Percentiles rank a stretch among this genome's conserved stretches.
phyloP scores from a whole-genome alignment of 2,329 filamentous ascomycete genomes.

The Erysiphe pulchra region DNA sequence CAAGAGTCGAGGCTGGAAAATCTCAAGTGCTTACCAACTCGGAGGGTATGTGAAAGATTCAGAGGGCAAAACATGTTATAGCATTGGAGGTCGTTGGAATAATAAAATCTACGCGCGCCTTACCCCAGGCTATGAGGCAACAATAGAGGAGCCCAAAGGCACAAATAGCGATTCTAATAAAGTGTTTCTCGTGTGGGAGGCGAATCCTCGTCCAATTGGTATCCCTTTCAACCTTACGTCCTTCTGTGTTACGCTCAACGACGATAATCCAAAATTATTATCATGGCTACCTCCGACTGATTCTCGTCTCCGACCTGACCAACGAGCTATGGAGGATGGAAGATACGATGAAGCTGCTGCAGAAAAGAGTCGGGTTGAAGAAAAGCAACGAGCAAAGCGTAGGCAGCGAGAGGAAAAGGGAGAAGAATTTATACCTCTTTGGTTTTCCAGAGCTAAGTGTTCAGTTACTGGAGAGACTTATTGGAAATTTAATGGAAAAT shows the following conservation, averaged over 20 bases:
- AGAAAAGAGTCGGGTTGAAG: conserved; percentile 86
- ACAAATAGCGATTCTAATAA: conserved; percentile 39
- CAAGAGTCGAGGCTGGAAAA: conserved; percentile 89
- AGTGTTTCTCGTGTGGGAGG: conserved; percentile 84
- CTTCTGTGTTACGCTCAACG: conserved; percentile 85
- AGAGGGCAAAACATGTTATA: conserved; percentile 60
- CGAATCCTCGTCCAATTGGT: conserved; percentile 49
- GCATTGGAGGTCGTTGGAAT: conserved; percentile 87
- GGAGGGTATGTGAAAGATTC: conserved; percentile 63
- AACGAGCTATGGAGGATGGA: conserved; percentile 96
- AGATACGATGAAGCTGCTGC: conserved; percentile 78
- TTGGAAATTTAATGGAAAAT: conserved; percentile 73
- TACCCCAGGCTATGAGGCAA: conserved; percentile 69
- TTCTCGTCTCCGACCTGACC: conserved; percentile 75
- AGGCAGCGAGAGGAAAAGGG: conserved; percentile 48
- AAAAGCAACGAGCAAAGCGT: conserved; percentile 61
- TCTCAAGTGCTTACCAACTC: conserved; percentile 71
- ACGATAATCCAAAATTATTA: conserved; percentile 56
- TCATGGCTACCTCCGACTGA: conserved; percentile 74
- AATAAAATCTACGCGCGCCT: conserved; percentile 86
- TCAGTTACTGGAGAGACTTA: conserved; percentile 66
- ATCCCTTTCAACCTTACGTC: conserved; percentile 96
- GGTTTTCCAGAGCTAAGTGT: conserved; percentile 55
- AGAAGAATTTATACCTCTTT: conserved; percentile 59
- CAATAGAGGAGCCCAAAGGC: conserved; percentile 29